Percentiles rank a stretch among this genome's conserved stretches.
phyloP scores from a whole-genome alignment of 2,329 filamentous ascomycete genomes.

The Aspergillus neotritici region DNA sequence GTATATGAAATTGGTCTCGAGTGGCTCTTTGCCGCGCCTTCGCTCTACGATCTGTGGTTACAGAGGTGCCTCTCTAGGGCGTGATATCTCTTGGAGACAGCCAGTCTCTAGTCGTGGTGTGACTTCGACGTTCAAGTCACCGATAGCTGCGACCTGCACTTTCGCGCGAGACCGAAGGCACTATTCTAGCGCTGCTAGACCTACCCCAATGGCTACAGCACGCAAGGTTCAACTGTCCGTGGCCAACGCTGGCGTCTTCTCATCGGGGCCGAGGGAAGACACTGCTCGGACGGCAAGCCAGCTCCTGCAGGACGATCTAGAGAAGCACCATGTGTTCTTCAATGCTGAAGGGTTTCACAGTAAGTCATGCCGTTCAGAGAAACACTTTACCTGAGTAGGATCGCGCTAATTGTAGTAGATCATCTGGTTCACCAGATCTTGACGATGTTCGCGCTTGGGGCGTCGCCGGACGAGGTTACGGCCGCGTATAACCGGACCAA shows the following conservation, averaged over 20 bases:
- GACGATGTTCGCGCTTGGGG: conserved; percentile 69
- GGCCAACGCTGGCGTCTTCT: conserved; percentile 43
- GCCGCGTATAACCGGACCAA: conserved; percentile 60
- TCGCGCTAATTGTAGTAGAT: conserved; percentile 38
- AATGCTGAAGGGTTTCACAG: conserved; percentile 69
- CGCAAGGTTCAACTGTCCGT: conserved; percentile 43
- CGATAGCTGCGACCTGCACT: no score
- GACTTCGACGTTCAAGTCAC: no score
- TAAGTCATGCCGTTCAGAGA: conserved; percentile 14
- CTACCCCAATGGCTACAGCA: conserved; percentile 44
- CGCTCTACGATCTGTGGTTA: no score
- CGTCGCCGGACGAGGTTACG: conserved; percentile 54
- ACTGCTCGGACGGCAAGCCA: conserved; percentile 59
- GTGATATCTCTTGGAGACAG: no score
- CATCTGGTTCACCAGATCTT: conserved; percentile 77
- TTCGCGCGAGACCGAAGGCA: no score
- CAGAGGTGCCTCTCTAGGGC: no score
- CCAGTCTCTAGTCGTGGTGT: no score
- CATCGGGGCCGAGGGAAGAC: conserved; percentile 46
- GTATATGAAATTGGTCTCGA: no score
- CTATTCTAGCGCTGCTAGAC: not conserved
- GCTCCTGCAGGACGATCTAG: conserved; percentile 70
- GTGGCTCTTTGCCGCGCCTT: no score
- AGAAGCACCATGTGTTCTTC: conserved; percentile 72
- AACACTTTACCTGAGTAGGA: no score